These are phyloP conservation scores for Cyclotella cryptica DNA, from an alignment of 108 stramenopile genomes.

Conservation along the genomic window DNA sequence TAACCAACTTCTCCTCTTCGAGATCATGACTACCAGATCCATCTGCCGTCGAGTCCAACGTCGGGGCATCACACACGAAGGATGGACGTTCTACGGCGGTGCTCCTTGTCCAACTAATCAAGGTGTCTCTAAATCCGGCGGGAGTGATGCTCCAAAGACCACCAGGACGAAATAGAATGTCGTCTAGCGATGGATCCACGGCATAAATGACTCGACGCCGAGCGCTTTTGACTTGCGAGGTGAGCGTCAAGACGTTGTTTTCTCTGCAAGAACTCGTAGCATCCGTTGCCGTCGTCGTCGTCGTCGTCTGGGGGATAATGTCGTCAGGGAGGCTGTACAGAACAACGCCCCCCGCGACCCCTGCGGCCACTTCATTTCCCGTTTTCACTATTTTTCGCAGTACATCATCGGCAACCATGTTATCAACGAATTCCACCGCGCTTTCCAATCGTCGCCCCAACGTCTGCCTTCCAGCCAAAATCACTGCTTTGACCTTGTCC, in stretches of 20 bases:
- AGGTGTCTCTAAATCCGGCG: constrained; percentile 19
- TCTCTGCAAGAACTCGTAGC: neutral
- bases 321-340: constrained; percentile 44
- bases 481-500: neutral
- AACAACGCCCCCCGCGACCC: constrained; percentile 25
- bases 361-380: constrained; percentile 20
- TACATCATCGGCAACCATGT: constrained; percentile 39
- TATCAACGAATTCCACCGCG: constrained; percentile 18
- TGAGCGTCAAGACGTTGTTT: neutral
- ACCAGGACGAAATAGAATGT: constrained; percentile 34
- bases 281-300: neutral
- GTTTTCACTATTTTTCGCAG: constrained; percentile 8
- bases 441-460: neutral
- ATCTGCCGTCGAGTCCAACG: constrained; percentile 2
- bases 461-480: neutral
- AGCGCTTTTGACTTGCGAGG: neutral
- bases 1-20: constrained; percentile 9
- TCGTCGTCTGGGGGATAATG: constrained; percentile 13
- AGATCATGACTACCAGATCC: constrained; percentile 14
- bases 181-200: constrained; percentile 42
- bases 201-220: constrained; percentile 37
- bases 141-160: constrained; percentile 42
- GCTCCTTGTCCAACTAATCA: constrained; percentile 2
- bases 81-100: too few species aligned
- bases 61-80: neutral